phyloP scores from a whole-genome alignment of 2,329 filamentous ascomycete species.

The Diplodia sapinea region DNA sequence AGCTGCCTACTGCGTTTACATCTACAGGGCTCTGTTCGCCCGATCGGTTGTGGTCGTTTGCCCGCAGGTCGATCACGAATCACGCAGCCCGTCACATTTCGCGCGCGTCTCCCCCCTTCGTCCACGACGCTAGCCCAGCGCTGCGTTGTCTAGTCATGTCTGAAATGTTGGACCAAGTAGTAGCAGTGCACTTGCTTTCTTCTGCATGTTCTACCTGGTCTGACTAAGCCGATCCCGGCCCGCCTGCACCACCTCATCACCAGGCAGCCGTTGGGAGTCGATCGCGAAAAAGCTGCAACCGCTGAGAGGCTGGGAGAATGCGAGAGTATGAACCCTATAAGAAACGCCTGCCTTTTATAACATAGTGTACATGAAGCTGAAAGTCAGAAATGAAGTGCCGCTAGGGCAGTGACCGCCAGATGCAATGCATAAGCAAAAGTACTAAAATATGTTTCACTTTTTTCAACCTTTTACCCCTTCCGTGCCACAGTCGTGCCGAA shows the following conservation, averaged over 20 bases:
- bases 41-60: not conserved
- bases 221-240: conserved; percentile 13
- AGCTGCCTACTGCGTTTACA: too few species aligned
- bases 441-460: not conserved
- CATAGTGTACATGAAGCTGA: conserved; percentile 11
- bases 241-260: not conserved
- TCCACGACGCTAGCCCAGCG: not conserved
- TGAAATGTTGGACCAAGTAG: conserved; percentile 3
- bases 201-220: conserved; percentile 22
- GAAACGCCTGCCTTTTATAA: not conserved
- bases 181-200: not conserved
- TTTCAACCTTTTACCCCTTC: not conserved
- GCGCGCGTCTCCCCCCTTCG: not conserved
- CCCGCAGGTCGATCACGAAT: not conserved
- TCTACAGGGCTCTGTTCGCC: not conserved
- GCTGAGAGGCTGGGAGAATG: not conserved
- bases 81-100: not conserved
- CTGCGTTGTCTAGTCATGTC: not conserved
- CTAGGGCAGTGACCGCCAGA: conserved; percentile 1
- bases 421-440: conserved; percentile 7
- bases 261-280: not conserved
- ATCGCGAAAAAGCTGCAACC: not conserved
- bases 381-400: conserved; percentile 1
- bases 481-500: not conserved
- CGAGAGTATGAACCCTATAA: not conserved